Conservation (phyloP, 1,284 basidiomycete species). For the Moesziomyces globuligerus region DNA sequence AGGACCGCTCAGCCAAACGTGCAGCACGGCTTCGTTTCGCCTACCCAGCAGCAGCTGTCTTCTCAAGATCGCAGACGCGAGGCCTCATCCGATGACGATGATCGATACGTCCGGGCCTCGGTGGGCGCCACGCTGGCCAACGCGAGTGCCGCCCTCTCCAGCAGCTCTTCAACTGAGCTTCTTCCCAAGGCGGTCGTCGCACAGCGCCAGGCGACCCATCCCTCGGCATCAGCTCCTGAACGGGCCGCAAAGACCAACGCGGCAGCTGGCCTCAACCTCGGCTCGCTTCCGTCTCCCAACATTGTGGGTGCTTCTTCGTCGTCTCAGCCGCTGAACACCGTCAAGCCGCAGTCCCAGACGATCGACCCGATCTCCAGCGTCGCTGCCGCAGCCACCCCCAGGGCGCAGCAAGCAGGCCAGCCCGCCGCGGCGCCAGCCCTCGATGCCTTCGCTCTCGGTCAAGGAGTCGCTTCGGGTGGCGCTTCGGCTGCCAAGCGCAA, state of each 20-base stretch:
- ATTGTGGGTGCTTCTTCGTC: slow-evolving; percentile 4
- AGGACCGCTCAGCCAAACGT: slow-evolving; percentile 14
- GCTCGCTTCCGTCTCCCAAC: slow-evolving; percentile 29
- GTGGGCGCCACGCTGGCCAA: slow-evolving; percentile 43
- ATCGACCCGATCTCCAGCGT: slow-evolving; percentile 22
- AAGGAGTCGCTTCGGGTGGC: slow-evolving; percentile 7
- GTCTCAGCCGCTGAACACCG: slow-evolving; percentile 29
- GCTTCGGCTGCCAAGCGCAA: slow-evolving; percentile 38
- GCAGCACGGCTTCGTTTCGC: slow-evolving; percentile 30
- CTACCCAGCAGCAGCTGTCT: slow-evolving; percentile 21
- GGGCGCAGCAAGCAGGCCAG: slow-evolving; percentile 21
- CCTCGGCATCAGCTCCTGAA: slow-evolving; percentile 1
- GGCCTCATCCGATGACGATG: slow-evolving; percentile 43
- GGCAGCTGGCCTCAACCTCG: slow-evolving; percentile 39
- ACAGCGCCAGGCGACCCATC: slow-evolving; percentile 18
- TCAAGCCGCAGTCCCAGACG: slow-evolving; percentile 19
- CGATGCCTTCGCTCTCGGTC: slow-evolving; percentile 17
- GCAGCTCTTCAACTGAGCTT: slow-evolving; percentile 47
- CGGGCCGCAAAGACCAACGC: slow-evolving; percentile 10
- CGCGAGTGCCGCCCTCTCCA: slow-evolving; percentile 48
- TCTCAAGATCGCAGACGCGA: slow-evolving; percentile 22
- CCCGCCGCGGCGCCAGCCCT: slow-evolving; percentile 16
- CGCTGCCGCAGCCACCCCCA: slow-evolving; percentile 23
- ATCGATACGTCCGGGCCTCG: slow-evolving; percentile 25
- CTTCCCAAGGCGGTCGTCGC: slow-evolving; percentile 40